Percentiles rank a stretch among this genome's conserved stretches.
Conservation (phyloP, 805 yeast species). For the Saccharomycopsis guyanensis region DNA sequence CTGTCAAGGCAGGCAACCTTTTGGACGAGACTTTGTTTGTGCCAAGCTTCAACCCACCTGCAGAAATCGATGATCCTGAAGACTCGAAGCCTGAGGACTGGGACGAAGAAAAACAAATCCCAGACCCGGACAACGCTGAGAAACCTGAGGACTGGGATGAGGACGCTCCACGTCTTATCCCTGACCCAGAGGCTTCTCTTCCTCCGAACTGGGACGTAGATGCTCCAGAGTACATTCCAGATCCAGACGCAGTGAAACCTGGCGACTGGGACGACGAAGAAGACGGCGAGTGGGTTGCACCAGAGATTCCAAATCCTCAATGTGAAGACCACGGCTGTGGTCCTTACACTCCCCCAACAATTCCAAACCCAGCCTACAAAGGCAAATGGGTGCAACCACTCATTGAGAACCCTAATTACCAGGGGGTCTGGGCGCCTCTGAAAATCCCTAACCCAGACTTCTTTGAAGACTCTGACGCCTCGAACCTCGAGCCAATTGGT, state of each 20-base stretch:
- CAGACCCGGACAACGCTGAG: constrained; percentile 53
- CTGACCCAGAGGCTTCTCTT: constrained; percentile 57
- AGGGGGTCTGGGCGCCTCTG: constrained; percentile 73
- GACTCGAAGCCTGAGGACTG: constrained; percentile 72
- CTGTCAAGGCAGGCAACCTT: constrained; percentile 62
- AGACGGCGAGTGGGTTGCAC: constrained; percentile 81
- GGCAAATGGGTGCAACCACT: constrained; percentile 75
- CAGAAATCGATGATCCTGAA: constrained; percentile 45
- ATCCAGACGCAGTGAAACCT: constrained; percentile 63
- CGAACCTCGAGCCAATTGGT: constrained; percentile 59
- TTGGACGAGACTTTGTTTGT: constrained; percentile 45
- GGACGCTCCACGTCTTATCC: constrained; percentile 51
- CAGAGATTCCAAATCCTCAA: constrained; percentile 62
- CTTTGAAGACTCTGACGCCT: constrained; percentile 49
- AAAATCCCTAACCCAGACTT: constrained; percentile 62
- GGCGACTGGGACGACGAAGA: constrained; percentile 84
- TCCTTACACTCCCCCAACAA: constrained; percentile 59
- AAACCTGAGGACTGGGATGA: constrained; percentile 89
- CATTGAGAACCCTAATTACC: constrained; percentile 65
- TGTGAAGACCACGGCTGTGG: constrained; percentile 77
- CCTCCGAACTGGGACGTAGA: constrained; percentile 81
- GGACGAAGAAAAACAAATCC: constrained; percentile 63
- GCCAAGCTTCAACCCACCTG: constrained; percentile 68
- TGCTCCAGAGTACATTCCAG: constrained; percentile 48
- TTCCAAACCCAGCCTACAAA: constrained; percentile 61